Base-by-base conservation (phyloP, 495 filamentous ascomycete genomes). In the Acidiella bohemica region DNA sequence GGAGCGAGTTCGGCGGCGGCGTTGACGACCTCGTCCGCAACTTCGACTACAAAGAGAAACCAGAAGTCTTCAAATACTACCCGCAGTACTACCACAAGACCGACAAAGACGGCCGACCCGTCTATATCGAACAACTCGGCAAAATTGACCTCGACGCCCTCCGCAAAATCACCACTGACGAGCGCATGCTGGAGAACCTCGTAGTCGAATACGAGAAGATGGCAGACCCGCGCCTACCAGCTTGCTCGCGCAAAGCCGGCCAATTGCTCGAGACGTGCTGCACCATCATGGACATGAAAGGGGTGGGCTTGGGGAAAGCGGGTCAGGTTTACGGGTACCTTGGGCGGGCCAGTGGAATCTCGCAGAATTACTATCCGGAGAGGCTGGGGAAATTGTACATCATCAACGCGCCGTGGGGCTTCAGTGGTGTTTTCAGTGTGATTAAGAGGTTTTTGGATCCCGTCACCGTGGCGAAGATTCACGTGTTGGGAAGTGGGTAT, bases 61-160 rank as follows among this genome's bases (percentile, higher is more conserved):
- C 71, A 34, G 54, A 85, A 55, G 72, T 97, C 32, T 90, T 86
- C 66, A 64, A 88, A 59, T 95, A 80, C 68, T 97, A 97, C 60
- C 85, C 87, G 3, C 90, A 97, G 67, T 97, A 90, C 68, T 97
- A 97, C 61, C 90, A 97, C 72, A 94, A 93, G 67, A 97, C 84
- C 5, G 90, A 97, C 65, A 93, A 92, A 71, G 90, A 96, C 67
- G 90, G 90, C 39, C 80, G 90, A 42, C 90, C 90, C 35, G 77
- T 95, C 45, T 97, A 97, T 65, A 92, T 96, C 57, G 90, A 97
- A 64, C 80, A 90, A 60, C 68, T 93, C 20, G 90, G 90, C 63
- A 86, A 88, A 49, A 88, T 94, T 56, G 84, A 97, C 61, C 68
- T 97, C 41, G 70, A 59, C 21, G 78, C 78, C 53, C 85, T 97